Conservation (phyloP, 2,329 filamentous ascomycete species). For the Parafenestella ontariensis region DNA sequence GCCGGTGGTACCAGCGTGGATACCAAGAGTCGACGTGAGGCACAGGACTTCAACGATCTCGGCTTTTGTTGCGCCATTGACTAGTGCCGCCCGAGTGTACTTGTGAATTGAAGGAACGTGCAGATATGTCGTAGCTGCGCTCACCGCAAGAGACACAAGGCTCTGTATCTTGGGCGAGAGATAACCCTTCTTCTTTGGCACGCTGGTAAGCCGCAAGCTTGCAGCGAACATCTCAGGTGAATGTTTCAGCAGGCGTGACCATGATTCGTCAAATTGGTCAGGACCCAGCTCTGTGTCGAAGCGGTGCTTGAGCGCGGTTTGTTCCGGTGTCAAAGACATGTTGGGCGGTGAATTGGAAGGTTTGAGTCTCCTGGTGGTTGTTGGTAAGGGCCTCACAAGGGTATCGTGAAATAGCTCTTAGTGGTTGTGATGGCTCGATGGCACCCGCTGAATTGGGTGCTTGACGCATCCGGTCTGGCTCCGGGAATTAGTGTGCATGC, state of each 20-base stretch:
- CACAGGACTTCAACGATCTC: constrained; percentile 58
- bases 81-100: constrained; percentile 50
- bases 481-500: background rate
- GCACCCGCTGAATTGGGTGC: background rate
- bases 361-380: constrained; percentile 10
- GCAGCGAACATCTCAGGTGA: constrained; percentile 42
- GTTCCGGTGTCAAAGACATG: constrained; percentile 30
- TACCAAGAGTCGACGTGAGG: constrained; percentile 54
- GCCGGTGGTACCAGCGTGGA: constrained; percentile 57
- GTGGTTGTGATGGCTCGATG: too few relatives aligned
- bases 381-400: background rate
- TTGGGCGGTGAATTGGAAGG: constrained; percentile 3
- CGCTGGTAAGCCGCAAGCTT: constrained; percentile 30
- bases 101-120: constrained; percentile 53
- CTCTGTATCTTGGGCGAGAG: constrained; percentile 52
- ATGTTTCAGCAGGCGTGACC: constrained; percentile 35
- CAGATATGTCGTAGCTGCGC: constrained; percentile 55
- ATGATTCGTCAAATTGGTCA: constrained; percentile 33
- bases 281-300: constrained; percentile 34
- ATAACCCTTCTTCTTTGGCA: constrained; percentile 42
- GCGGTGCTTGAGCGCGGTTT: constrained; percentile 30
- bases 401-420: background rate
- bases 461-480: background rate
- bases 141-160: constrained; percentile 54
- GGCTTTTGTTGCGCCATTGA: constrained; percentile 48